Evolutionary conservation across 768 basidiomycete genomes (phyloP), one percentile per base, ranked within the genome.

Genomic region (Grammothele lineata): DNA sequence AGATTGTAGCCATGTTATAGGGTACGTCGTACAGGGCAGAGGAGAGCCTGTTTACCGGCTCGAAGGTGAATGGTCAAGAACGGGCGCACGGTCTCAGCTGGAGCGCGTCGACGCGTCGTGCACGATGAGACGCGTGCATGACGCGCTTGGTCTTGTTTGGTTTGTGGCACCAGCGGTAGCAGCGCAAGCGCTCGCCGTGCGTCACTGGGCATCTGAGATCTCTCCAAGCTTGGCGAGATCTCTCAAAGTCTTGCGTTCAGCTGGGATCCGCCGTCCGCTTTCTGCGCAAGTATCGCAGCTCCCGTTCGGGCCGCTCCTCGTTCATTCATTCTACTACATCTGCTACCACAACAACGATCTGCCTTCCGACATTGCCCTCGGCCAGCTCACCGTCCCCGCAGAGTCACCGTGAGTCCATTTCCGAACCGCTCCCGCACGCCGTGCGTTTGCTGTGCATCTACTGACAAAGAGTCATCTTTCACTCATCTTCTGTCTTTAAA

Each of bases 121-220:
- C 25, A 43, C 30, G 35, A 15, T 23, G 27, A n/a, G 47, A 23
- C 35, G 47, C 21, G 41, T 7, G 7, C 23, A 44, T 7, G 46
- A 53, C 55, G 51, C 55, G 54, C 47, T 51, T 55, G 54, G 46
- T 42, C 50, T 5, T 55, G 47, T 55, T 55, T 50, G 49, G 25
- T 15, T 39, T 51, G 40, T 47, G 50, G 27, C 27, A 14, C 7
- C 8, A 30, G 27, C n/a, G n/a, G n/a, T n/a, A n/a, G n/a, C n/a
- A n/a, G n/a, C n/a, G n/a, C n/a, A n/a, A n/a, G n/a, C n/a, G n/a
- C n/a, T n/a, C n/a, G n/a, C n/a, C n/a, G n/a, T n/a, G n/a, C n/a
- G n/a, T n/a, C n/a, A n/a, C n/a, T 15, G 30, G 27, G 26, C 17
- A 18, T 4, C 25, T 19, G 3, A 4, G 25, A 37, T 11, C 24